Percentiles rank a stretch among this genome's conserved stretches.
These are phyloP conservation scores for Fusarium albosuccineum DNA, from an alignment of 2,329 filamentous ascomycete species.

Conservation along the genomic window DNA sequence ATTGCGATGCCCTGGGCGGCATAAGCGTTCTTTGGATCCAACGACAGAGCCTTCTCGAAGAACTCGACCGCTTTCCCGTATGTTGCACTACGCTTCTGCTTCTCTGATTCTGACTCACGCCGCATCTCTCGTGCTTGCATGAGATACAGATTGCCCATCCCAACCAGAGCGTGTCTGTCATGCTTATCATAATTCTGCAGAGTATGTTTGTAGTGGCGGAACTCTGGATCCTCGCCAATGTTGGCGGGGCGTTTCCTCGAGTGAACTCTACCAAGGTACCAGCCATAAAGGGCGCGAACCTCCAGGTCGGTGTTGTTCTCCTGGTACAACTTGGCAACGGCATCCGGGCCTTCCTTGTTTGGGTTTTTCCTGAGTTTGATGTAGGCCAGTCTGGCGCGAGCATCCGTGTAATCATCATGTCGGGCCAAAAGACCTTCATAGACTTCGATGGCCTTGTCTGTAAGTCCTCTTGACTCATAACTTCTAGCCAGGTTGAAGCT, in stretches of 20 bases:
- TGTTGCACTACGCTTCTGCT: constrained; percentile 86
- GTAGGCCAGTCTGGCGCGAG: constrained; percentile 88
- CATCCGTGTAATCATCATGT: constrained; percentile 93
- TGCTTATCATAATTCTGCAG: constrained; percentile 96
- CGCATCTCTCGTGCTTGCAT: constrained; percentile 93
- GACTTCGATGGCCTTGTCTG: constrained; percentile 86
- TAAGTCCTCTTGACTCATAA: constrained; percentile 86
- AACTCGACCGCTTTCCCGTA: constrained; percentile 97
- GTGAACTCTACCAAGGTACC: constrained; percentile 87
- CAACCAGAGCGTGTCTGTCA: constrained; percentile 94
- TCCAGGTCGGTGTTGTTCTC: constrained; percentile 88
- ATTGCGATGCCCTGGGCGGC: constrained; percentile 97
- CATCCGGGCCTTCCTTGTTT: constrained; percentile 87
- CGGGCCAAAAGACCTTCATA: constrained; percentile 88
- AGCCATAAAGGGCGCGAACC: constrained; percentile 92
- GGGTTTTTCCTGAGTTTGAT: constrained; percentile 86
- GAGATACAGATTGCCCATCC: constrained; percentile 95
- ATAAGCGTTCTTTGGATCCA: constrained; percentile 96
- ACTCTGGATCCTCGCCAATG: constrained; percentile 89
- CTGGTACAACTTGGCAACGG: constrained; percentile 87
- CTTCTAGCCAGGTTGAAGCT: constrained; percentile 96
- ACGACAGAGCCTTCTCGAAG: constrained; percentile 94
- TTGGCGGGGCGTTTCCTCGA: constrained; percentile 86
- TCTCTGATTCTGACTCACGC: constrained; percentile 88
- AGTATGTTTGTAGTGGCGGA: constrained; percentile 96